Base-by-base conservation (phyloP, 2,329 filamentous ascomycete genomes). In the Passalora sequoiae region DNA sequence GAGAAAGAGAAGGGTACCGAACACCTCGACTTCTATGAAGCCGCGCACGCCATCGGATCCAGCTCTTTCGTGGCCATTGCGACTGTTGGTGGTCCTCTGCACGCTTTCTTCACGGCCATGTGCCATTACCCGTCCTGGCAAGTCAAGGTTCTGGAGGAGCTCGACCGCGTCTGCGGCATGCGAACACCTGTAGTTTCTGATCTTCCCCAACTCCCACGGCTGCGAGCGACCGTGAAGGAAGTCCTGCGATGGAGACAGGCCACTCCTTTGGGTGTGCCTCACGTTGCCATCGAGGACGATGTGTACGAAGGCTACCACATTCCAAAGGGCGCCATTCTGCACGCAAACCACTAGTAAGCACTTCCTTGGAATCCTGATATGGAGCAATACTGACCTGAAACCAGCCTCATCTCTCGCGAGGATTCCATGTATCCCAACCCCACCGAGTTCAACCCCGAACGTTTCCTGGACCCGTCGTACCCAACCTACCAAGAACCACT, bases 221-320 rank as follows among this genome's bases (percentile, higher is more conserved):
- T 66, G 9, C 56, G 60, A 24, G 58, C 61, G 12, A 60, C 57
- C 27, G 56, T 64, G 40, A 65, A 64, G 47, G 63, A 66, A 36
- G 53, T 58, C 9, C 43, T 64, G 2, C 55, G 62, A 27, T 65
- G 62, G 62, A 47, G 60, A 22, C 60, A 63, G 36, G 51, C 60
- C 4, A 62, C 58, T 19, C 59, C 59, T 27, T 74, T 78, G 17
- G 63, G 63, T 27, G 62, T 65, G 6, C 60, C 62, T 3, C 64
- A 66, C 49, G 58, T 60, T 4, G 55, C 56, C 1, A 55, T 62
- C 16, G 60, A 63, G 38, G 63, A 66, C 27, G 60, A 65, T 45
- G 57, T 62, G 38, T 66, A 66, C 49, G 58, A 63, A 16, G 64
- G 63, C 45, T 62, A 62, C 47, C 58, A 60, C 41, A 66, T 66